Conservation (phyloP, 805 yeast species). For the Candida gorgasii region DNA sequence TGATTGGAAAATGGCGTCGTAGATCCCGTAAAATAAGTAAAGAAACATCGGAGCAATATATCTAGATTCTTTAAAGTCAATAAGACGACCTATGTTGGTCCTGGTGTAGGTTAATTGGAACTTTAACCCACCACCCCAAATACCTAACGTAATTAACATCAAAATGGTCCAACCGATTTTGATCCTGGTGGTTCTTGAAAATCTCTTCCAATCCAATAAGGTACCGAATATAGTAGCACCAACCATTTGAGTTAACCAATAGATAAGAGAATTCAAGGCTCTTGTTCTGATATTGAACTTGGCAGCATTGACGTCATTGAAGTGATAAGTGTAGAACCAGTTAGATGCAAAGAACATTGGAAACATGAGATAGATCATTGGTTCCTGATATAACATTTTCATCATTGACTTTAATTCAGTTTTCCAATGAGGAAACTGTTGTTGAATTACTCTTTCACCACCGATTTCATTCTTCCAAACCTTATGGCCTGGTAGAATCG, state of each 20-base stretch:
- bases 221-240: constrained; percentile 54
- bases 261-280: constrained; percentile 57
- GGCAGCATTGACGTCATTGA: constrained; percentile 55
- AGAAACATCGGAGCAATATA: constrained; percentile 63
- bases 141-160: constrained; percentile 41
- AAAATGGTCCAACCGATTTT: constrained; percentile 44
- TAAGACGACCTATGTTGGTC: constrained; percentile 23
- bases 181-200: constrained; percentile 46
- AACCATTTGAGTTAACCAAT: constrained; percentile 60
- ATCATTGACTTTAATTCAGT: constrained; percentile 34
- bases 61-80: constrained; percentile 47
- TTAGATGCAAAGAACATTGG: constrained; percentile 65
- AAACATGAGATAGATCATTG: constrained; percentile 48
- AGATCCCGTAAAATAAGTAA: constrained; percentile 61
- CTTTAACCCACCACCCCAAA: constrained; percentile 62
- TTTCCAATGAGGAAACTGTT: constrained; percentile 48
- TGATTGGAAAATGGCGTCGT: constrained; percentile 61
- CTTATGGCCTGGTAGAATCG: constrained; percentile 43
- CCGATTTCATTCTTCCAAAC: constrained; percentile 16
- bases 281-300: constrained; percentile 59
- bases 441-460: constrained; percentile 30
- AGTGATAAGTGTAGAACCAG: constrained; percentile 68
- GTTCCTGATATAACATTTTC: constrained; percentile 20
- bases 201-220: constrained; percentile 44
- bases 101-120: constrained; percentile 45